Percentiles rank a stretch among this genome's conserved stretches.
Conservation (phyloP, 345 rosid species). For the Bruguiera parviflora region DNA sequence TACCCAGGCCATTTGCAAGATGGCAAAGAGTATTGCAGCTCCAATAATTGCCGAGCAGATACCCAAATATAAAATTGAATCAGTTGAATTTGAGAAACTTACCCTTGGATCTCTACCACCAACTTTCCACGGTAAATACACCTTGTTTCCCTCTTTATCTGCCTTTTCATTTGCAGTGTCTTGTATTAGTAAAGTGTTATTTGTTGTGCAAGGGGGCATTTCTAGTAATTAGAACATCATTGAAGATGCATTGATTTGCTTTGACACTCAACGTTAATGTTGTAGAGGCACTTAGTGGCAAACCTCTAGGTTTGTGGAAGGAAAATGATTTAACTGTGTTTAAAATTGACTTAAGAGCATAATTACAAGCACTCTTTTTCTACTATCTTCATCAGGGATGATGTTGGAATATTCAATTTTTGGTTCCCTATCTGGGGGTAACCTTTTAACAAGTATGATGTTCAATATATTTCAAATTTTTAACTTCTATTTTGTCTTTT, state of each 20-base stretch:
- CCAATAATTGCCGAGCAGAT: slow-evolving; percentile 95
- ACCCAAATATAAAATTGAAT: slow-evolving; percentile 87
- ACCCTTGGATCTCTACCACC: slow-evolving; percentile 90
- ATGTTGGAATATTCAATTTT: slow-evolving; percentile 1
- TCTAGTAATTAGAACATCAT: background rate
- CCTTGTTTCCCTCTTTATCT: background rate
- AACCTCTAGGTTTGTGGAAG: background rate
- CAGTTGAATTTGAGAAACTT: slow-evolving; percentile 82
- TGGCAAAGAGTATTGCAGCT: slow-evolving; percentile 56
- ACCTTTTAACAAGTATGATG: background rate
- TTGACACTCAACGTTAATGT: background rate
- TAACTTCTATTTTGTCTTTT: slow-evolving; percentile 2
- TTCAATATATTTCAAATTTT: background rate
- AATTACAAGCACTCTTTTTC: no score
- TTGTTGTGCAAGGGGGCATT: no score
- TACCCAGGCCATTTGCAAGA: slow-evolving; percentile 80
- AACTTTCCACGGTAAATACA: slow-evolving; percentile 70
- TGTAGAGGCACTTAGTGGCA: background rate
- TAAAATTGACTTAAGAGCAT: no score
- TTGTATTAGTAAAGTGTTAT: no score
- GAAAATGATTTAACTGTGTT: no score
- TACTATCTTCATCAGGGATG: background rate
- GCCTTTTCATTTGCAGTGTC: no score
- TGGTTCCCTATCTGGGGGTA: background rate
- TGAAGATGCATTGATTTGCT: background rate